phyloP scores from a whole-genome alignment of 305 asterid species.

The Fraxinus latifolia region DNA sequence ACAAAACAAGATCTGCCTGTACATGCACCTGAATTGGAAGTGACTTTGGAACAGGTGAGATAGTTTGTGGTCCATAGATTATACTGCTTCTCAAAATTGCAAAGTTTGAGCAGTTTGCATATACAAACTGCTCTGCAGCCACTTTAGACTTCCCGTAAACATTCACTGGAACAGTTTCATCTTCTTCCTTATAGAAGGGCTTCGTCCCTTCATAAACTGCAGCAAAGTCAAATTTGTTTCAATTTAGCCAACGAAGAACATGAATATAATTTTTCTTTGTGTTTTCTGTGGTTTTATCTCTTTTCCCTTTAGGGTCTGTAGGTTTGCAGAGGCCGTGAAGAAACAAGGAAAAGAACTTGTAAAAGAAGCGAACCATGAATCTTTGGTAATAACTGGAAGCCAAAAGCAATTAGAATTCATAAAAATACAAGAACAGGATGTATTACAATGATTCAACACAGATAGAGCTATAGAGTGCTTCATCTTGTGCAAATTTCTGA shows the following conservation, averaged over 20 bases:
- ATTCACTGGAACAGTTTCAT: conserved; percentile 77
- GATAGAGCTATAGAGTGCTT: not conserved
- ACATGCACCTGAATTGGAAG: conserved; percentile 81
- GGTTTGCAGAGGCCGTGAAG: not conserved
- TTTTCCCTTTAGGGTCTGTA: not conserved
- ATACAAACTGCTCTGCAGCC: conserved; percentile 62
- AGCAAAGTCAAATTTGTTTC: conserved; percentile 25
- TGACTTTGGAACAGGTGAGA: conserved; percentile 77
- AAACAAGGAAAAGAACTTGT: not conserved
- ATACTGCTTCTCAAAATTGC: conserved; percentile 93
- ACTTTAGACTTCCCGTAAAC: conserved; percentile 86
- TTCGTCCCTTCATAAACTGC: conserved; percentile 91
- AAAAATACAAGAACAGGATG: not conserved
- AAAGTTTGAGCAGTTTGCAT: conserved; percentile 56
- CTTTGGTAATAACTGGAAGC: not conserved
- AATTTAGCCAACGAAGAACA: not conserved
- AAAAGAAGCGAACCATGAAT: not conserved
- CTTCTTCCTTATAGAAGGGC: conserved; percentile 83
- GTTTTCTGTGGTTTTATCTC: not conserved
- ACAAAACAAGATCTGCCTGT: conserved; percentile 1
- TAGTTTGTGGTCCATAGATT: conserved; percentile 85
- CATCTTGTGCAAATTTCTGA: conserved; percentile 1
- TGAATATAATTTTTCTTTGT: conserved; percentile 2
- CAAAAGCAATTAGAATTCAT: not conserved
- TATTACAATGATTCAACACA: not conserved